These are phyloP conservation scores for Vigna reflexopilosa DNA, from an alignment of 306 rosid species.

Conservation along the genomic window DNA sequence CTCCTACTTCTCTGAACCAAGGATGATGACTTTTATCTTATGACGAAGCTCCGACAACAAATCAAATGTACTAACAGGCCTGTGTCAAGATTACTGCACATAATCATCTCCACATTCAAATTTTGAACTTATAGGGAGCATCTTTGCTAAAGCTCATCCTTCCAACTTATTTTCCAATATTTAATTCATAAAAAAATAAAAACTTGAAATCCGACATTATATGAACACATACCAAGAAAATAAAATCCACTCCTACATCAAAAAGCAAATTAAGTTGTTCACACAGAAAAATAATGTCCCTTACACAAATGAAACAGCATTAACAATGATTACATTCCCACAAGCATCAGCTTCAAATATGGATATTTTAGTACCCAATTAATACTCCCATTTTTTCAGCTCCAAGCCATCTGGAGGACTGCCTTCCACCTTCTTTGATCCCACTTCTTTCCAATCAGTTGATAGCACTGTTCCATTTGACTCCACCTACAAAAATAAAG, in stretches of 20 bases:
- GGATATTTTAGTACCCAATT: conserved; percentile 24
- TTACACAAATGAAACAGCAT: not conserved
- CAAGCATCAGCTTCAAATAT: not conserved
- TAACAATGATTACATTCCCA: not conserved
- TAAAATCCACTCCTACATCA: conserved; percentile 37
- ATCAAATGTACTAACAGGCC: too few relatives aligned
- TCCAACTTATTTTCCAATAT: conserved; percentile 17
- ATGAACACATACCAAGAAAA: conserved; percentile 23
- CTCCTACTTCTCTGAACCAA: too few relatives aligned
- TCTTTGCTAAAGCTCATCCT: not conserved
- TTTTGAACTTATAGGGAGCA: not conserved
- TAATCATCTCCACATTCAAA: not conserved
- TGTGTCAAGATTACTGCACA: too few relatives aligned
- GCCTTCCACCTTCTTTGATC: conserved; percentile 89
- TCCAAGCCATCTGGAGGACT: conserved; percentile 99
- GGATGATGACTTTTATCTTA: too few relatives aligned
- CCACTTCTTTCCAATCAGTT: conserved; percentile 98
- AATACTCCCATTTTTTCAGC: conserved; percentile 91
- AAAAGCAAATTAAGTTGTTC: conserved; percentile 36
- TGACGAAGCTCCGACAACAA: too few relatives aligned
- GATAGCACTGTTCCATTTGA: conserved; percentile 95
- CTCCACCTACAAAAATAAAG: conserved; percentile 59
- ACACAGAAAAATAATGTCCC: conserved; percentile 13
- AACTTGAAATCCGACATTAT: not conserved
- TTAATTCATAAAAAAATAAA: not conserved